These are phyloP conservation scores for Yarrowia yakushimensis DNA, from an alignment of 805 yeast genomes.

Conservation along the genomic window DNA sequence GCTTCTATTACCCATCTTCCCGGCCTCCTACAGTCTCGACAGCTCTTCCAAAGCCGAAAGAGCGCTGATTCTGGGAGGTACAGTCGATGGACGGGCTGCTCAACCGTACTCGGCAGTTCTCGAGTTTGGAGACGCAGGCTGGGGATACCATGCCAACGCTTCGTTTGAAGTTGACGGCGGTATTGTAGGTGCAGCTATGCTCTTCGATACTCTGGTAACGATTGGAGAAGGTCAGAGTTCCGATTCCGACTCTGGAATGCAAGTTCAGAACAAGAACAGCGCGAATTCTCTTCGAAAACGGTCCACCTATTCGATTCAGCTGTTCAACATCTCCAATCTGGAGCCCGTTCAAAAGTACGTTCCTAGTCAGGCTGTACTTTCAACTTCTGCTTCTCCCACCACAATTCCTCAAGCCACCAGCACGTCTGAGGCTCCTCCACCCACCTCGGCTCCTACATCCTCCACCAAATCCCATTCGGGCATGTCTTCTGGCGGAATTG, in stretches of 20 bases:
- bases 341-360: slow-evolving; percentile 13
- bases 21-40: background rate
- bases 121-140: background rate
- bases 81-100: slow-evolving; percentile 3
- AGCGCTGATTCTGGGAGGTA: slow-evolving; percentile 1
- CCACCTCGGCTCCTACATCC: background rate
- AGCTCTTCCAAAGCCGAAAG: background rate
- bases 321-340: slow-evolving; percentile 14
- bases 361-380: background rate
- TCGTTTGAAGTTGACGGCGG: background rate
- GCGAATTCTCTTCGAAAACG: background rate
- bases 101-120: background rate
- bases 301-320: background rate
- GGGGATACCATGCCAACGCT: slow-evolving; percentile 4
- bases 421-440: background rate
- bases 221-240: background rate
- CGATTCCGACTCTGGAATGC: background rate
- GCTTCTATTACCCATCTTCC: background rate
- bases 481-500: background rate
- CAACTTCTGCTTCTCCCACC: background rate
- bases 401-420: background rate
- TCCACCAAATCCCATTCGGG: background rate
- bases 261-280: background rate
- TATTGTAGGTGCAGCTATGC: background rate
- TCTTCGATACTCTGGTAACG: slow-evolving; percentile 16